These are phyloP conservation scores for Oldenlandia corymbosa DNA, from an alignment of 257 asterid genomes.

Conservation along the genomic window DNA sequence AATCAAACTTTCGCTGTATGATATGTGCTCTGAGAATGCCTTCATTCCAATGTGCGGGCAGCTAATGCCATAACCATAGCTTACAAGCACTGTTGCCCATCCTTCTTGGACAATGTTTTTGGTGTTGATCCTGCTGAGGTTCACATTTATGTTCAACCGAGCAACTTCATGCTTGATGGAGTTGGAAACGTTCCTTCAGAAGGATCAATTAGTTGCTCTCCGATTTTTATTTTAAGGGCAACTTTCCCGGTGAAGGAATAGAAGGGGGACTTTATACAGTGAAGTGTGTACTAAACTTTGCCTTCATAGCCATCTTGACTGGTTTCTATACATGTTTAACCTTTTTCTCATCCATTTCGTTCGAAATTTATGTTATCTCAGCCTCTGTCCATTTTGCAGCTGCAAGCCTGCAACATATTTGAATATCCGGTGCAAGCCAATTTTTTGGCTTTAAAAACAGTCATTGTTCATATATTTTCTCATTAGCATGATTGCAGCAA, in stretches of 20 bases:
- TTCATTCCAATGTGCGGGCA: constrained; percentile 28
- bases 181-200: constrained; percentile 51
- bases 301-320: constrained; percentile 48
- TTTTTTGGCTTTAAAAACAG: constrained; percentile 27
- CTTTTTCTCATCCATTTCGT: constrained; percentile 67
- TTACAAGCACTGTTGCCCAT: constrained; percentile 60
- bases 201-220: constrained; percentile 69
- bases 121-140: constrained; percentile 90
- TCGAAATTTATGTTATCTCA: constrained; percentile 56
- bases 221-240: constrained; percentile 47
- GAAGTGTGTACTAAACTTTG: constrained; percentile 48
- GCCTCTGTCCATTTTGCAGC: constrained; percentile 51
- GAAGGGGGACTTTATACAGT: constrained; percentile 50
- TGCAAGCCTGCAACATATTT: constrained; percentile 64
- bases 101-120: constrained; percentile 76
- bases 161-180: constrained; percentile 63
- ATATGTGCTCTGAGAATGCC: constrained; percentile 10
- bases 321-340: constrained; percentile 50
- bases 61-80: constrained; percentile 87
- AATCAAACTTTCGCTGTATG: no score
- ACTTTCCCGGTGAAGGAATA: constrained; percentile 58
- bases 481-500: no score
- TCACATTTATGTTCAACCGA: constrained; percentile 58
- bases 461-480: no score
- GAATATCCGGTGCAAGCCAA: constrained; percentile 53